Evolutionary conservation across 2,329 filamentous ascomycete species (phyloP), one percentile per base, ranked within the genome.

Genomic region (Kalmusia sp.): DNA sequence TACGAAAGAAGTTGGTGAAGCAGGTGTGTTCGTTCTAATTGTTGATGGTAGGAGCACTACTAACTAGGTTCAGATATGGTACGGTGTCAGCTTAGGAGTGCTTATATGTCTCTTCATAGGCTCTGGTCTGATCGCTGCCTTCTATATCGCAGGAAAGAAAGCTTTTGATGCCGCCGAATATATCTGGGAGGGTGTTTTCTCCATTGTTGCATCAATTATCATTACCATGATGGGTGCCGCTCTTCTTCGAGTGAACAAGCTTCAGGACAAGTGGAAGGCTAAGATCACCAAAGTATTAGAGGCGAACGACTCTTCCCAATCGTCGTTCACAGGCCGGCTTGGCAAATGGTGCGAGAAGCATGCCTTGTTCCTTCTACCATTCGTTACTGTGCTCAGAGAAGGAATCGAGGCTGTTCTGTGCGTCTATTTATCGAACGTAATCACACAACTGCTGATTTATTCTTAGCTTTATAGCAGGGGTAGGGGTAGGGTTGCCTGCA

Each of bases 341-440:
- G 89, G 88, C 74, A 76, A 78, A 51, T 90, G 84, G 76, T 75
- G 81, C 15, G 88, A 93, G 72, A 92, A 90, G 72, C 93, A 96
- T 69, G 86, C 87, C 67, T 91, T 96, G 89, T 95, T 96, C 71
- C 75, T 91, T 39, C 79, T 96, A 49, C 92, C 92, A 1, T 96
- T 96, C 74, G 82, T 96, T 70, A 96, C 92, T 0, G 88, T 93
- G 15, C 77, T 96, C 11, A 82, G 92, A 33, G 92, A 96, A 72
- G 92, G 92, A 2, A 84, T 96, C 22, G 92, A 96, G 72, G 91
- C 89, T 0, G 87, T 96, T 28, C 84, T 96, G 58, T 68, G 53
- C 58, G 61, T 59, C 9, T 15, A 11, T 15, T 27, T 22, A 15
- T n/a, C 6, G 12, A n/a, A 6, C 46, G 34, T 25, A 43, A 57